Conservation (phyloP, 176 grass and related monocot genomes). For the Ensete ventricosum region DNA sequence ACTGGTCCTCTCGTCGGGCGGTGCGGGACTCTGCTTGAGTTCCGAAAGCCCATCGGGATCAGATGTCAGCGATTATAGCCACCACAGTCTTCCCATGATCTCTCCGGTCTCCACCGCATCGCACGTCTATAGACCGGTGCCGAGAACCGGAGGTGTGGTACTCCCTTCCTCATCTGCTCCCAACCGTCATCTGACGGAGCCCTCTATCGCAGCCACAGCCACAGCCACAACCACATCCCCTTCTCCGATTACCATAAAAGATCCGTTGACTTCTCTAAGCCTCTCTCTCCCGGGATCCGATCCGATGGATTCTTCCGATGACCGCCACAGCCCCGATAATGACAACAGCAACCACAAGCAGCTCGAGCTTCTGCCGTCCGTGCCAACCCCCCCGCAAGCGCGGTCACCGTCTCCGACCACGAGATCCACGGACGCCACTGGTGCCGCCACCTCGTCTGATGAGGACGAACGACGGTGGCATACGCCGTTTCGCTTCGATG, state of each 20-base stretch:
- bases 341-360: neutral
- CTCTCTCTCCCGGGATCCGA: conserved; percentile 56
- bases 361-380: neutral
- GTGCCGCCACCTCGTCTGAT: neutral
- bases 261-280: conserved; percentile 46
- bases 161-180: conserved; percentile 17
- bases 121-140: conserved; percentile 46
- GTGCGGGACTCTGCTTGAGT: conserved; percentile 33
- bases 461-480: conserved; percentile 1
- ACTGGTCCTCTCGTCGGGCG: neutral
- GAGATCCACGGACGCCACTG: neutral
- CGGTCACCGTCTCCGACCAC: neutral
- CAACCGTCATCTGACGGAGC: neutral
- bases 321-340: neutral
- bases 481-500: neutral
- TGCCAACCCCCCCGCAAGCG: neutral
- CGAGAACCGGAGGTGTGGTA: conserved; percentile 28
- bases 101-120: neutral
- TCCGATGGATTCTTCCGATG: neutral
- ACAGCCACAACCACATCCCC: conserved; percentile 13
- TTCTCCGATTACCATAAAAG: conserved; percentile 3
- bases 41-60: conserved; percentile 57
- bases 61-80: conserved; percentile 64
- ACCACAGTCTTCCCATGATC: conserved; percentile 48
- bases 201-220: neutral